Base-by-base conservation (phyloP, 805 yeast species). In the Lipomyces chichibuensis region DNA sequence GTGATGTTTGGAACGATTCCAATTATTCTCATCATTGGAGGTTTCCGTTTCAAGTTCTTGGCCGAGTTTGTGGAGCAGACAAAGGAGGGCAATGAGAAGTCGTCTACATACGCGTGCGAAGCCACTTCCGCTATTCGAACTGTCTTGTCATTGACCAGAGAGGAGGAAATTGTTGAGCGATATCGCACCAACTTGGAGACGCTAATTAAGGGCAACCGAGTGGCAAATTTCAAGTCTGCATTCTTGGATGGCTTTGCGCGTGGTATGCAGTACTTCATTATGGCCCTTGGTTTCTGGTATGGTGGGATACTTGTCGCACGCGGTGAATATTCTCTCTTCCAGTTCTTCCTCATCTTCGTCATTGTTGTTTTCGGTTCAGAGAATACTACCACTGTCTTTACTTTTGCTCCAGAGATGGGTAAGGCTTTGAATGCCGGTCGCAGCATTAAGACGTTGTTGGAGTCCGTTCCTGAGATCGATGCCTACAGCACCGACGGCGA, bases 321-420 rank as follows among this genome's bases (percentile, higher is more conserved):
- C 49, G 75, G 71, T 25, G 75, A 74, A 56, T 74, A 76, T 27
- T 67, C 74, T 5, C 67, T 78, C 14, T 73, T 73, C 65, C 76
- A 76, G 59, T 80, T 80, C 74, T 80, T 76, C 64, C 78, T 79
- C 23, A 80, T 80, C 35, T 81, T 80, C 68, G 74, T 77, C 66
- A 72, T 78, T 43, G 75, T 80, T 39, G 77, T 79, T 7, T 75
- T 81, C 33, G 83, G 83, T 46, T 79, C 83, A 3, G 82, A 81
- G 67, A 73, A 79, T 5, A 80, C 82, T 13, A 83, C 82, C 8
- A 67, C 75, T 20, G 70, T 80, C 13, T 80, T 80, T 70, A 77
- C 81, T 9, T 80, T 77, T 64, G 80, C 83, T 2, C 83, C 83
- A 3, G 82, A 80, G 61, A 77, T 80, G 78, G 80, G 83, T 35